Evolutionary conservation across 2,329 filamentous ascomycete species (phyloP), one percentile per base, ranked within the genome.

Genomic region (Neurospora crassa): DNA sequence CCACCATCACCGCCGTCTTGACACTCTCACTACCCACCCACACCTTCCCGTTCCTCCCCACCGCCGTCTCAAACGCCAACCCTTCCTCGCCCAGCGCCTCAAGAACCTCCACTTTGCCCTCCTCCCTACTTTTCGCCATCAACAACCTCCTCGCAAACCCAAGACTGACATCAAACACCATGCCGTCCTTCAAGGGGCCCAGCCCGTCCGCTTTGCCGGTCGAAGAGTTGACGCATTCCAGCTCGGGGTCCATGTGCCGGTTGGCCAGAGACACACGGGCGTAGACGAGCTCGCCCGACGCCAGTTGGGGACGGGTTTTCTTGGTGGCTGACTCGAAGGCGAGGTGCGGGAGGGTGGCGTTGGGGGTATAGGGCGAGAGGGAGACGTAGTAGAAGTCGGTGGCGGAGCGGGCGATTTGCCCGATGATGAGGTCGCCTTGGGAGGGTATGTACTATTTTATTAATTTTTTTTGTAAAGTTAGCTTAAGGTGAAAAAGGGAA

Each of bases 301-400:
- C 84, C 63, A 98, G 87, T 74, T 92, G 86, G 0, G 96, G 96
- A 1, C 94, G 87, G 2, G 93, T 97, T 83, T 98, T 98, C 81
- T 94, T 96, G 67, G 91, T 93, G 20, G 94, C 96, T 74, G 90
- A 90, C 81, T 98, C 95, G 80, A 99, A 99, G n/a, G 94, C 89
- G 24, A 98, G 86, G 75, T 97, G 92, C 0, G 92, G 93, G 0
- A 98, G 89, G 20, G 92, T 84, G 0, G 92, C 93, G 68, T 81
- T 80, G 71, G 87, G 82, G 4, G 87, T 87, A 78, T 89, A 87
- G 70, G 89, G 85, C 40, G 92, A 91, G 70, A 98, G 85, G 75
- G 87, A 85, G 80, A 94, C 94, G 80, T 92, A 90, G 85, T 92
- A 97, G 79, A 88, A 87, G 76, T 98, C 96, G 71, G 86, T 84